phyloP scores from a whole-genome alignment of 2,329 filamentous ascomycete genomes.

The Fusarium proliferatum region DNA sequence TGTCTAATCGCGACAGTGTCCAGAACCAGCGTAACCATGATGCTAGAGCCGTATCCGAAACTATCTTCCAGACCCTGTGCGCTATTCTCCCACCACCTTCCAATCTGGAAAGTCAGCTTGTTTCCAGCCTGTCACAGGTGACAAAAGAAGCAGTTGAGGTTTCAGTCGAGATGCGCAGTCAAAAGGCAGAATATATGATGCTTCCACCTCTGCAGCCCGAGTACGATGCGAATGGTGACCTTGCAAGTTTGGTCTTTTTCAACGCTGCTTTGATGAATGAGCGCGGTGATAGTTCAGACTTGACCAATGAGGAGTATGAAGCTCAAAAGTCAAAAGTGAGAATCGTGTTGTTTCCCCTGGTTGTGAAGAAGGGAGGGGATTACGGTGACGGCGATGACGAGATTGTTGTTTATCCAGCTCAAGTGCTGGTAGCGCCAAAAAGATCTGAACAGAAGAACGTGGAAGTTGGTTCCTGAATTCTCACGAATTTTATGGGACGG shows the following conservation, averaged over 20 bases:
- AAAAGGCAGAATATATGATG: neutral
- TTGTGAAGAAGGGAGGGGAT: neutral
- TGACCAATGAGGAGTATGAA: neutral
- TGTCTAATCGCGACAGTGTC: neutral
- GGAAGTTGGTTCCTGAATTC: neutral
- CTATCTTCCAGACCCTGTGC: neutral
- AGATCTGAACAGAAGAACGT: neutral
- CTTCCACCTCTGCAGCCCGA: neutral
- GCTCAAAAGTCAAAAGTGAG: neutral
- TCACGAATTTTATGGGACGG: too few species aligned
- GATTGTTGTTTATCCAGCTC: neutral
- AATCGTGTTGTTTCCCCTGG: neutral
- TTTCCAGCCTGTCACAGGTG: neutral
- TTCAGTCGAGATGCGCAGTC: neutral
- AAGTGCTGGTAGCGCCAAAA: neutral
- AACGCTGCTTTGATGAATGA: neutral
- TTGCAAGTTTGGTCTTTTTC: neutral
- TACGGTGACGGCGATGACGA: neutral
- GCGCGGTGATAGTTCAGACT: neutral
- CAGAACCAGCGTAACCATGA: neutral
- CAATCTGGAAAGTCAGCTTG: neutral
- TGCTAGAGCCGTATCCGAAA: neutral
- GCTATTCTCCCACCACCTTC: neutral
- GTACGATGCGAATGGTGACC: neutral
- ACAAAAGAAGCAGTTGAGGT: neutral